These are phyloP conservation scores for Aspergillus brunneoviolaceus DNA, from an alignment of 2,329 filamentous ascomycete genomes.

Conservation along the genomic window DNA sequence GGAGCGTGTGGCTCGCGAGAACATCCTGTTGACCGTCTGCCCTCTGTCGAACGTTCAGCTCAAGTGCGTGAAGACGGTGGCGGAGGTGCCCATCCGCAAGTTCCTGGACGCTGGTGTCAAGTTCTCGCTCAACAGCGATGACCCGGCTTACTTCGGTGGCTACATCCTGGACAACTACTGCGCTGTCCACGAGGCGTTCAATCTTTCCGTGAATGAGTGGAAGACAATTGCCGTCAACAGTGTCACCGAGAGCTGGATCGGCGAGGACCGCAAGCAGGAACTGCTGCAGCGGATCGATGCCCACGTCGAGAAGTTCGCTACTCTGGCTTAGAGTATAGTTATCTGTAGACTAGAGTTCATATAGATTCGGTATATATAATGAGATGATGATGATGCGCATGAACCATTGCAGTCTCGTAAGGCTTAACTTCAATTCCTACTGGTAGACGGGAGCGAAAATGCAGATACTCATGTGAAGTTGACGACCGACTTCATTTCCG, in stretches of 20 bases:
- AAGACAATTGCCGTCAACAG: conserved; percentile 59
- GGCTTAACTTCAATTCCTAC: no score
- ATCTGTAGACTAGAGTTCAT: background rate
- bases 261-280: conserved; percentile 59
- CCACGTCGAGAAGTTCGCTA: conserved; percentile 29
- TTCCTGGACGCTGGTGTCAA: conserved; percentile 64
- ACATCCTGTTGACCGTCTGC: conserved; percentile 67
- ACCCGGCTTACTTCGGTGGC: conserved; percentile 73
- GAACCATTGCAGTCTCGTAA: no score
- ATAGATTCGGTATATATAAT: background rate
- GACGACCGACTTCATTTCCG: no score
- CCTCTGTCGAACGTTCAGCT: conserved; percentile 71
- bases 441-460: no score
- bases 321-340: background rate
- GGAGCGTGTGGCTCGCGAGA: conserved; percentile 55
- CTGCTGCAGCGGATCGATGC: conserved; percentile 46
- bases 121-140: conserved; percentile 73
- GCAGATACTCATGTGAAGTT: no score
- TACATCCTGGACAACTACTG: conserved; percentile 76
- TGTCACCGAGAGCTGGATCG: conserved; percentile 70
- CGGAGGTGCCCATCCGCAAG: conserved; percentile 59
- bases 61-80: conserved; percentile 54
- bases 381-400: background rate
- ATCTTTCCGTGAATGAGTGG: conserved; percentile 66
- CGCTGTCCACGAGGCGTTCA: conserved; percentile 71